Evolutionary conservation across 257 asterid species (phyloP).

Genomic region (Cinchona pubescens): DNA sequence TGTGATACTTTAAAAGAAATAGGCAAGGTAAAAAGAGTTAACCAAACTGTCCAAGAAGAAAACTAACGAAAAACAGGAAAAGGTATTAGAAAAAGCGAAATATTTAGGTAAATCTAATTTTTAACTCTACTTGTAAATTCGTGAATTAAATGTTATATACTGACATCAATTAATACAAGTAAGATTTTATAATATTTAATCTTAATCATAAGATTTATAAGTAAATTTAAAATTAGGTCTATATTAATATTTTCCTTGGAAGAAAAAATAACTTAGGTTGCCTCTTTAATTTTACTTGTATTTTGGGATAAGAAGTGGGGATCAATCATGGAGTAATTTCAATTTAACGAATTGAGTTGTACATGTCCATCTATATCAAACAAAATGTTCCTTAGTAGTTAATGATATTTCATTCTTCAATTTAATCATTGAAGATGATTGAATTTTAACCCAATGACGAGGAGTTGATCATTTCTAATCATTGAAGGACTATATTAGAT

Average conservation of each 20-base stretch:
- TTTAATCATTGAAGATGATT: neutral
- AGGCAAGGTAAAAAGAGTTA: neutral
- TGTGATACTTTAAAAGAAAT: neutral
- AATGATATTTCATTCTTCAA: neutral
- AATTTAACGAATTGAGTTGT: neutral
- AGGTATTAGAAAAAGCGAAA: no score
- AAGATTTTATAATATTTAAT: no score
- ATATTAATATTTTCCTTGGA: no score
- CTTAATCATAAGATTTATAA: no score
- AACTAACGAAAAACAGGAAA: neutral
- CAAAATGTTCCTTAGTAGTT: neutral
- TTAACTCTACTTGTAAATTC: no score
- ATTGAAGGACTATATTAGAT: neutral
- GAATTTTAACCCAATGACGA: no score
- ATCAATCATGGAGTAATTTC: constrained; percentile 14
- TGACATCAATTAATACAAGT: no score
- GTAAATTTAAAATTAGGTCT: no score
- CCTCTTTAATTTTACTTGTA: neutral
- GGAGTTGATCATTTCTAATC: neutral
- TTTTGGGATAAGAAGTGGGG: neutral
- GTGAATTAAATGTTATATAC: no score
- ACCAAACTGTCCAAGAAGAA: neutral
- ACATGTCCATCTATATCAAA: neutral
- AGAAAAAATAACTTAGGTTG: no score
- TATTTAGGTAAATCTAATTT: no score